phyloP scores from a whole-genome alignment of 148 eudicot genomes.

The Chenopodium berlandieri region DNA sequence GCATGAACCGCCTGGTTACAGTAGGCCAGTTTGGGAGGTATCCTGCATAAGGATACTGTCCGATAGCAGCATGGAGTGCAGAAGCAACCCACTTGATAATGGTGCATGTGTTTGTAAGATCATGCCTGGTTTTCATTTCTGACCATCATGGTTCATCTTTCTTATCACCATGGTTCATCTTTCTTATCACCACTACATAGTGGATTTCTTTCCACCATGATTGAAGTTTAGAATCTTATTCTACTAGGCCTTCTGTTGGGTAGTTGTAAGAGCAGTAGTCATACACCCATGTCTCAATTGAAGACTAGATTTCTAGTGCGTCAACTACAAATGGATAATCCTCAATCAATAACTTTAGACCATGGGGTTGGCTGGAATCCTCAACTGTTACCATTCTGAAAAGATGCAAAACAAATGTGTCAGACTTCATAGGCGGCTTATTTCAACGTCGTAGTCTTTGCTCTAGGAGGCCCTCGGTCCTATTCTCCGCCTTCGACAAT shows the following conservation, averaged over 20 bases:
- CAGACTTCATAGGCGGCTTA: background rate
- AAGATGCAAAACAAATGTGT: background rate
- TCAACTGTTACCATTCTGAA: constrained; percentile 64
- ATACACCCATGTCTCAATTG: constrained; percentile 63
- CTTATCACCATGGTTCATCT: constrained; percentile 54
- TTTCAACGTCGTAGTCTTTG: no score
- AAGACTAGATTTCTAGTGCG: constrained; percentile 77
- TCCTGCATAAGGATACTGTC: constrained; percentile 77
- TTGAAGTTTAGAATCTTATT: constrained; percentile 59
- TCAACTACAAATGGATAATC: constrained; percentile 83
- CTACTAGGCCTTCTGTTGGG: constrained; percentile 36
- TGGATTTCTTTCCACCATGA: constrained; percentile 67
- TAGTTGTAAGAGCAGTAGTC: constrained; percentile 67
- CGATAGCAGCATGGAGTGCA: constrained; percentile 79
- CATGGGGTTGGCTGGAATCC: constrained; percentile 54
- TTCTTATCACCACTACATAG: constrained; percentile 21
- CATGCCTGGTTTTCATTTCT: constrained; percentile 41
- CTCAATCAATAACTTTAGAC: constrained; percentile 58
- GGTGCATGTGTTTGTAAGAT: constrained; percentile 48
- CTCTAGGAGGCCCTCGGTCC: no score
- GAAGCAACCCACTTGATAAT: constrained; percentile 78
- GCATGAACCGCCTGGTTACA: constrained; percentile 68
- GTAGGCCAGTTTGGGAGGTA: constrained; percentile 75
- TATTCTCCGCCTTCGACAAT: no score
- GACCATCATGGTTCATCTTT: constrained; percentile 72